Evolutionary conservation across 106 monocot species (phyloP).

Genomic region (Phalaenopsis equestris): DNA sequence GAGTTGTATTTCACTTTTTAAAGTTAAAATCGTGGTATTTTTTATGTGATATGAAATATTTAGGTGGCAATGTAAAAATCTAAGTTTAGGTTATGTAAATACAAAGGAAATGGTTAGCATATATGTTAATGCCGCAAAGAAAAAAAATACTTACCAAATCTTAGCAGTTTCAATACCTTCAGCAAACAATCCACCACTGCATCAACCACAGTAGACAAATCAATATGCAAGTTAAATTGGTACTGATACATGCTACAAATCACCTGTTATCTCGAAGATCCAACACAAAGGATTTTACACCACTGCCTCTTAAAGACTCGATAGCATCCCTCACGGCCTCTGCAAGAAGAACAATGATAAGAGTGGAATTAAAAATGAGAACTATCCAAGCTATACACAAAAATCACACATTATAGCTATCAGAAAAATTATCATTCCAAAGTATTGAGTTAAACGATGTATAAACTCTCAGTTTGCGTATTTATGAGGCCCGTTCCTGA

Average conservation of each 20-base stretch:
- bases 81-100: too few species aligned
- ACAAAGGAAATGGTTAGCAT: too few species aligned
- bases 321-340: slow-evolving; percentile 90
- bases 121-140: too few species aligned
- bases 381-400: neutral
- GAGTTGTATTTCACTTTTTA: too few species aligned
- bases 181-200: slow-evolving; percentile 97
- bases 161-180: slow-evolving; percentile 98
- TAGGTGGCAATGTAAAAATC: too few species aligned
- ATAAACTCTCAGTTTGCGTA: too few species aligned
- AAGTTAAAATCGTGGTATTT: too few species aligned
- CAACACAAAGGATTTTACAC: slow-evolving; percentile 85
- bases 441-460: too few species aligned
- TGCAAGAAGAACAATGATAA: slow-evolving; percentile 15
- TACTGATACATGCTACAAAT: neutral
- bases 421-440: too few species aligned
- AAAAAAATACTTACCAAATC: slow-evolving; percentile 58
- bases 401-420: neutral
- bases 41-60: too few species aligned
- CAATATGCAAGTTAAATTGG: slow-evolving; percentile 4
- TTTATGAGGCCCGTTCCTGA: too few species aligned
- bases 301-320: slow-evolving; percentile 57
- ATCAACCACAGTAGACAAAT: slow-evolving; percentile 13
- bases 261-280: slow-evolving; percentile 96
- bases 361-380: neutral